Base-by-base conservation (phyloP, 2,329 filamentous ascomycete species). In the Fusarium sp. region DNA sequence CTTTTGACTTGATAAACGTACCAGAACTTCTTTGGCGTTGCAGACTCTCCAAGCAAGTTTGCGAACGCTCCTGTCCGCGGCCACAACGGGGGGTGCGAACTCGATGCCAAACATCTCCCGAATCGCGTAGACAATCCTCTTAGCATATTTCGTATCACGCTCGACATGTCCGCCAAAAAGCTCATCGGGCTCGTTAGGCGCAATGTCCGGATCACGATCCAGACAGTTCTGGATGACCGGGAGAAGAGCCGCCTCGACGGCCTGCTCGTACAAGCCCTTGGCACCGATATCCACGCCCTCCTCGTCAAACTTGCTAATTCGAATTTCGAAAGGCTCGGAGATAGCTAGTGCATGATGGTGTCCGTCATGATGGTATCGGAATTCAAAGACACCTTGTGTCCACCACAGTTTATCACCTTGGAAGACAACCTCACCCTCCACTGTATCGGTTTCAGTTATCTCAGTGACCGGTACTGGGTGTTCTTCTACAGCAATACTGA, bases 21-120 rank as follows among this genome's bases (percentile, higher is more conserved):
- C 92, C 78, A 98, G 76, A 64, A 97, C 95, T 77, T 93, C 92
- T 81, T 97, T 97, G 32, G 95, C 95, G 74, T 96, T 96, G 75
- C 90, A 95, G 63, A 99, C 91, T 71, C 95, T 85, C 93, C 94
- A 97, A 6, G 93, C 93, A 62, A 99, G 79, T 72, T 96, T 97
- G 71, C 84, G 87, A 57, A 98, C 91, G 67, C 89, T 96, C 6
- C 95, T 92, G 77, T 99, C 95, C 0, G 93, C 93, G 48, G 91
- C 87, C 29, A 99, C 95, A 1, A 98, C 94, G 39, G 92, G 92
- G 0, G 93, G 89, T 2, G 95, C 92, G 72, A 99, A 93, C 74
- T 99, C 95, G 57, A 99, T 91, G 47, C 93, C 95, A 74, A 99
- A 96, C 93, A 97, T 97, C 73, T 96, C 91, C 63, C 91, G 90